phyloP scores from a whole-genome alignment of 805 yeast genomes.

The Ogataea methylovora region DNA sequence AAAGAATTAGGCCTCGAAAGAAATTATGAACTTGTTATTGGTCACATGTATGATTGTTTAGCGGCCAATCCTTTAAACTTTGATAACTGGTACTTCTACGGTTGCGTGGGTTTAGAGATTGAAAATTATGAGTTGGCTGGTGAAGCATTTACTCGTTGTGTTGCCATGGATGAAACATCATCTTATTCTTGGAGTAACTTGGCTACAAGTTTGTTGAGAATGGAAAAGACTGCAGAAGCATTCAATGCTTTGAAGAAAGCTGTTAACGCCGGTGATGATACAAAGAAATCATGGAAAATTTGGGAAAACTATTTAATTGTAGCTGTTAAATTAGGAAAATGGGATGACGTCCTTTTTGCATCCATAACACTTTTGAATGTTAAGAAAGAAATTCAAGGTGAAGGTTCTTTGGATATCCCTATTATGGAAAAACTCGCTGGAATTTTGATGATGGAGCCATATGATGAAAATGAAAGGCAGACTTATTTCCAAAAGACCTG shows the following conservation, averaged over 20 bases:
- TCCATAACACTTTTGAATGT: constrained; percentile 54
- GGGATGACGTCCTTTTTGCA: constrained; percentile 83
- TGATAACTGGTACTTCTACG: constrained; percentile 88
- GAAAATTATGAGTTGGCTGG: constrained; percentile 70
- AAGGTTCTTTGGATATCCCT: constrained; percentile 63
- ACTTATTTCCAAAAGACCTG: constrained; percentile 63
- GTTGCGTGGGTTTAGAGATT: constrained; percentile 78
- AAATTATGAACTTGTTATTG: constrained; percentile 46
- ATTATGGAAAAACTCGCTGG: constrained; percentile 69
- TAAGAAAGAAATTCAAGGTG: constrained; percentile 50
- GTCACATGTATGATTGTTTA: constrained; percentile 69
- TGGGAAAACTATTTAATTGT: constrained; percentile 84
- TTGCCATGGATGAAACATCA: constrained; percentile 72
- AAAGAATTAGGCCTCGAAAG: constrained; percentile 39
- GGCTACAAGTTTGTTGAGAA: constrained; percentile 66
- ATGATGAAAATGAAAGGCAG: constrained; percentile 25
- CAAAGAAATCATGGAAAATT: constrained; percentile 74
- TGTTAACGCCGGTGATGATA: constrained; percentile 54
- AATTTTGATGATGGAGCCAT: constrained; percentile 48
- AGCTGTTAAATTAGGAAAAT: constrained; percentile 73
- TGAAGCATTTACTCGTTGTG: constrained; percentile 89
- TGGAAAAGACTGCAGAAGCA: constrained; percentile 67
- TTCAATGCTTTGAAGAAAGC: constrained; percentile 82
- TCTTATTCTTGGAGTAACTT: constrained; percentile 88
- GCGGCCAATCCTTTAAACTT: constrained; percentile 63